Conservation (phyloP, 1,284 basidiomycete species). For the Cutaneotrichosporon cavernicola region DNA sequence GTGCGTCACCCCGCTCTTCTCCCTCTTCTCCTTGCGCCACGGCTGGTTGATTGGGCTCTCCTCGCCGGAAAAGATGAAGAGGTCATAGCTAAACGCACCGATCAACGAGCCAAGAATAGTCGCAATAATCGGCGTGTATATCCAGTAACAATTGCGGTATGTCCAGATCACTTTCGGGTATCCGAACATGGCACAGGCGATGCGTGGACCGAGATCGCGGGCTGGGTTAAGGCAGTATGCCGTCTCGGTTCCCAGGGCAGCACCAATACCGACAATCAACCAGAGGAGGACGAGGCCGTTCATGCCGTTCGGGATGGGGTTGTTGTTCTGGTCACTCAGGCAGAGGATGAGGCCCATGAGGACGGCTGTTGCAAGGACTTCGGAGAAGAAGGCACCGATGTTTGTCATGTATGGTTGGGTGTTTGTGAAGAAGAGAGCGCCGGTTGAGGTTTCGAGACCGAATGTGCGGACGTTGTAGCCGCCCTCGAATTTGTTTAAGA, state of each 20-base stretch:
- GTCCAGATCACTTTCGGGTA: conserved; percentile 35
- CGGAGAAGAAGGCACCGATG: conserved; percentile 18
- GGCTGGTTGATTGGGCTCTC: conserved; percentile 20
- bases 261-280: conserved; percentile 21
- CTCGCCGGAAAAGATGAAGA: conserved; percentile 14
- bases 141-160: conserved; percentile 33
- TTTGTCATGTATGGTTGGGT: conserved; percentile 18
- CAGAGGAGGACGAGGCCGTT: conserved; percentile 18
- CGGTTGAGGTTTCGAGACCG: conserved; percentile 18
- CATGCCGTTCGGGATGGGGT: conserved; percentile 17
- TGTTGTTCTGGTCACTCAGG: conserved; percentile 17
- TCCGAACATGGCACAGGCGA: conserved; percentile 35
- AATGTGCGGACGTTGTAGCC: conserved; percentile 16
- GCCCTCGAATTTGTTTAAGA: conserved; percentile 21
- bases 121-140: conserved; percentile 17
- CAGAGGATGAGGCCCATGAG: conserved; percentile 17
- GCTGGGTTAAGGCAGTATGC: conserved; percentile 38
- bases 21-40: conserved; percentile 5
- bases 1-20: neutral
- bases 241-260: conserved; percentile 21
- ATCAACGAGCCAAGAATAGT: conserved; percentile 11
- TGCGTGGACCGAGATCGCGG: conserved; percentile 41
- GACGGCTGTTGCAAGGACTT: conserved; percentile 21
- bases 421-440: conserved; percentile 17
- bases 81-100: conserved; percentile 21